These are phyloP conservation scores for Phallus indusiatus DNA, from an alignment of 768 basidiomycete genomes.

Conservation along the genomic window DNA sequence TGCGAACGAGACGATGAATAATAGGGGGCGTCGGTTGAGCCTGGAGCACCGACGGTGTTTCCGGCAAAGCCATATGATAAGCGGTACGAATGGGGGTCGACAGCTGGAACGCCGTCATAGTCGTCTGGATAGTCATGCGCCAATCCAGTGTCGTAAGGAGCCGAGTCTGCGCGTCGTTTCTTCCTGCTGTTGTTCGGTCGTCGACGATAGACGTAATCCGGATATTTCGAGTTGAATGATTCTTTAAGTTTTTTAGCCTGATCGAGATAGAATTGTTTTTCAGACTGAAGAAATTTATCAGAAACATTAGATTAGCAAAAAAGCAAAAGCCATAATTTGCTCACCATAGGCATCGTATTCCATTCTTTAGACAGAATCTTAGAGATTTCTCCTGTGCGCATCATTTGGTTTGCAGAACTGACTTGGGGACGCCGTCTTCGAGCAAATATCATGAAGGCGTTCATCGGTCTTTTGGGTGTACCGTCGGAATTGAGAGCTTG, in stretches of 20 bases:
- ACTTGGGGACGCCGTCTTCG: slow-evolving; percentile 75
- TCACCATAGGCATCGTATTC: slow-evolving; percentile 68
- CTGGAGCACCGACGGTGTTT: neutral
- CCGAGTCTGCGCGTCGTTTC: slow-evolving; percentile 34
- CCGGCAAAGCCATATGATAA: neutral
- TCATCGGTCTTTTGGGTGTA: slow-evolving; percentile 86
- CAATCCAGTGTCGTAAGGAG: slow-evolving; percentile 6
- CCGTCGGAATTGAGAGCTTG: slow-evolving; percentile 82
- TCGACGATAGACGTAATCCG: slow-evolving; percentile 83
- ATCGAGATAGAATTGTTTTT: slow-evolving; percentile 83
- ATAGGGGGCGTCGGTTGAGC: neutral
- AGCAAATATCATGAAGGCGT: slow-evolving; percentile 92
- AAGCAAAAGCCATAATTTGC: slow-evolving; percentile 14
- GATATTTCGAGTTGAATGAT: slow-evolving; percentile 75
- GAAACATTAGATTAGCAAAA: neutral
- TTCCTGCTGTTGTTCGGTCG: slow-evolving; percentile 82
- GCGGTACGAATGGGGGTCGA: slow-evolving; percentile 6
- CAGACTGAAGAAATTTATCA: slow-evolving; percentile 34
- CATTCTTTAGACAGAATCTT: slow-evolving; percentile 84
- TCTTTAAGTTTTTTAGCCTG: slow-evolving; percentile 83
- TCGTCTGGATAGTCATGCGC: slow-evolving; percentile 1
- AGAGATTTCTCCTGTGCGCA: slow-evolving; percentile 86
- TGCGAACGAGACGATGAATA: slow-evolving; percentile 1
- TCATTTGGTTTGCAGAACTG: slow-evolving; percentile 75
- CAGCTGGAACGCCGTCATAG: slow-evolving; percentile 1